Base-by-base conservation (phyloP, 208 protist genomes). In the Angomonas desouzai region DNA sequence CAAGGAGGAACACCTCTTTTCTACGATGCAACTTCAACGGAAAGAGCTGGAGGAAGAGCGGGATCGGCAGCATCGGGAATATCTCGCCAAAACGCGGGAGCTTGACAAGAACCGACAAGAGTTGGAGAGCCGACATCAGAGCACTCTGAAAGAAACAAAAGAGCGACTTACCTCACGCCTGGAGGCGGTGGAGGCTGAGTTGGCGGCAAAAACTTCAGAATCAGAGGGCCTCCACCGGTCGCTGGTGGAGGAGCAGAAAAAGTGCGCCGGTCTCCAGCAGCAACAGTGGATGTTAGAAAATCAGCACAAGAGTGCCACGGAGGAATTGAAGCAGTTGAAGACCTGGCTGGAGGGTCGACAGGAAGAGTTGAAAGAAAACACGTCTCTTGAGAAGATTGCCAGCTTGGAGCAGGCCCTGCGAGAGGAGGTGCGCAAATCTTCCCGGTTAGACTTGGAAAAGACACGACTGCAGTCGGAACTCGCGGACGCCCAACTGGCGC, bases 31-130 rank as follows among this genome's bases (percentile, higher is more conserved):
- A 20, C 64, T 57, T 27, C 71, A 71, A 56, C 80, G 83, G 63
- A 64, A 71, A 9, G 74, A 67, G n/a, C 68, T 89, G 33, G 78
- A 88, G 62, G 32, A 70, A 62, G 81, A 90, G 74, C 72, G 76
- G 49, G 61, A 85, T 59, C 65, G 72, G 47, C 62, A 83, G 27
- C 88, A 94, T 74, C 63, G 76, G 25, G 74, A 79, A 61, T 89
- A 92, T 70, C 70, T 88, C 63, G 40, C 64, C 49, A 67, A 71
- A 22, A 61, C 76, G 48, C 65, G 58, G 38, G 48, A 64, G 66
- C 63, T 89, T 25, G 81, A 90, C 72, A 71, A 80, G 34, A 66
- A 72, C 62, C 71, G 64, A 22, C 70, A 60, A 6, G 74, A 64
- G 68, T 43, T 72, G 56, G 62, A 72, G 45, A 67, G 72, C 36